Percentiles rank a stretch among this genome's conserved stretches.
Conservation (phyloP, 495 filamentous ascomycete species). For the Halenospora varia region DNA sequence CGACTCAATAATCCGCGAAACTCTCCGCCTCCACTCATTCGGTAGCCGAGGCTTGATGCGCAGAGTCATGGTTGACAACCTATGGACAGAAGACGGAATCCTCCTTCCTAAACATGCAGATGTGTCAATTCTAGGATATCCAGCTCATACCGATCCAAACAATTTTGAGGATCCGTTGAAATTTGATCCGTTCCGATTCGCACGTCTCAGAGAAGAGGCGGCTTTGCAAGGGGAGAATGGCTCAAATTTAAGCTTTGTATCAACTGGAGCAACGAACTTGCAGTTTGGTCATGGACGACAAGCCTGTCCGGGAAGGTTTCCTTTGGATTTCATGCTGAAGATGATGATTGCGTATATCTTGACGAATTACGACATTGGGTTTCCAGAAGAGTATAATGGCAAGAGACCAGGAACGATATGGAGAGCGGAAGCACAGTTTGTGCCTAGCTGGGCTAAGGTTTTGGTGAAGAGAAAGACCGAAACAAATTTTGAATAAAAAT, state of each 20-base stretch:
- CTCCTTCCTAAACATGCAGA: constrained; percentile 29
- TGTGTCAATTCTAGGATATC: constrained; percentile 27
- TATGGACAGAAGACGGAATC: constrained; percentile 29
- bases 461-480: constrained; percentile 14
- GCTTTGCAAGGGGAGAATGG: background rate
- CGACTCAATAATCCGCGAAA: constrained; percentile 40
- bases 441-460: constrained; percentile 26
- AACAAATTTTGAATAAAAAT: background rate
- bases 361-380: constrained; percentile 52
- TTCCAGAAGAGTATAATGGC: constrained; percentile 23
- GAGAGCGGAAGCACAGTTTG: constrained; percentile 26
- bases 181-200: constrained; percentile 36
- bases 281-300: constrained; percentile 3
- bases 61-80: constrained; percentile 25
- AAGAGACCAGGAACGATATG: constrained; percentile 27
- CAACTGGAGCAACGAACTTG: background rate
- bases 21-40: constrained; percentile 33
- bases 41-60: constrained; percentile 28
- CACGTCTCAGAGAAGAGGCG: constrained; percentile 17
- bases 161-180: constrained; percentile 26
- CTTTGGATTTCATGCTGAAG: constrained; percentile 48
- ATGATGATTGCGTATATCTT: constrained; percentile 48
- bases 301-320: constrained; percentile 51
- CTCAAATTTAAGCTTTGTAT: background rate
- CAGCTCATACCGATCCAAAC: constrained; percentile 29